phyloP scores from a whole-genome alignment of 1,284 basidiomycete genomes.

The Tylopilus sp. region DNA sequence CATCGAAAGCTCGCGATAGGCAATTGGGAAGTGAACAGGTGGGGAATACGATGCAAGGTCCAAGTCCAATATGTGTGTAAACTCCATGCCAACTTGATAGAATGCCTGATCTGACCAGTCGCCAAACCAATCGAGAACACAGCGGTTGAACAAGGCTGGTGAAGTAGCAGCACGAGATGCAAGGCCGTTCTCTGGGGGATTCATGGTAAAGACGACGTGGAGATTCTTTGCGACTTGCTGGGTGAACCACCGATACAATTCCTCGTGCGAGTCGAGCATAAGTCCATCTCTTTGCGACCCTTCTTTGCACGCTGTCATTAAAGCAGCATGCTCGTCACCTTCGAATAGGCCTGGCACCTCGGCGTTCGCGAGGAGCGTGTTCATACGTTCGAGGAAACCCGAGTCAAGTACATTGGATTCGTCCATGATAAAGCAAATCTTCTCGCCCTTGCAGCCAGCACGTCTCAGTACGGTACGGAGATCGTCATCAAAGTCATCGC shows the following conservation, averaged over 20 bases:
- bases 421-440: slow-evolving; percentile 99
- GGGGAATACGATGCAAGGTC: slow-evolving; percentile 79
- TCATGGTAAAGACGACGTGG: slow-evolving; percentile 99
- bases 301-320: slow-evolving; percentile 99
- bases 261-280: slow-evolving; percentile 97
- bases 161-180: slow-evolving; percentile 96
- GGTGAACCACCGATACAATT: slow-evolving; percentile 96
- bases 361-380: slow-evolving; percentile 98
- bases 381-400: slow-evolving; percentile 98
- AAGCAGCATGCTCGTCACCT: slow-evolving; percentile 92
- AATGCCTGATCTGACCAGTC: slow-evolving; percentile 98
- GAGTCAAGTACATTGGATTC: slow-evolving; percentile 99
- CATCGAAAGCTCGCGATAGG: slow-evolving; percentile 76
- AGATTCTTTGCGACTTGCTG: slow-evolving; percentile 95
- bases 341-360: slow-evolving; percentile 99
- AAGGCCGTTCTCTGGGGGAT: slow-evolving; percentile 93
- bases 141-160: slow-evolving; percentile 96
- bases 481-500: slow-evolving; percentile 98
- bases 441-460: slow-evolving; percentile 96
- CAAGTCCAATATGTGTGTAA: slow-evolving; percentile 88
- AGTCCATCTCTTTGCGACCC: slow-evolving; percentile 96
- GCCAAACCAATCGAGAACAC: slow-evolving; percentile 97
- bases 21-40: slow-evolving; percentile 80
- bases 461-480: slow-evolving; percentile 90
- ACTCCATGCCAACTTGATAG: slow-evolving; percentile 95